Conservation (phyloP, 805 yeast species). For the Lachancea sp. region DNA sequence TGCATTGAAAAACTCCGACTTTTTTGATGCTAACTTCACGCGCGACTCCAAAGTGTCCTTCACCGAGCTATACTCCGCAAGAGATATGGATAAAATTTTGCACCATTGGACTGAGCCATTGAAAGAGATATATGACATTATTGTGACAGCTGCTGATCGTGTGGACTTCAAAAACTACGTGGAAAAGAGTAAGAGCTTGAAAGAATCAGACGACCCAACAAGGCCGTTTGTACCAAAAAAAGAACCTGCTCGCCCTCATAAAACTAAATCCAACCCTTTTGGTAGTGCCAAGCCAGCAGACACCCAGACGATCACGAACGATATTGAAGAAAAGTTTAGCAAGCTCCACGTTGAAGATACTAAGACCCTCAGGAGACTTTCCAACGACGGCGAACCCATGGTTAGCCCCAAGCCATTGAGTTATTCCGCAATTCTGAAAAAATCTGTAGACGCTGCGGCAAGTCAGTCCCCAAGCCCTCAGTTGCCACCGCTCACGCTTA, state of each 20-base stretch:
- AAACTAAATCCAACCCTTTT: slow-evolving; percentile 58
- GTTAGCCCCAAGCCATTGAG: slow-evolving; percentile 17
- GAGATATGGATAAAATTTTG: slow-evolving; percentile 33
- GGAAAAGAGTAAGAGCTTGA: slow-evolving; percentile 23
- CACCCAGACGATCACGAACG: slow-evolving; percentile 55
- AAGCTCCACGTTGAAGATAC: slow-evolving; percentile 43
- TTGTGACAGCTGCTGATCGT: slow-evolving; percentile 34
- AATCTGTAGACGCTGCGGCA: slow-evolving; percentile 20
- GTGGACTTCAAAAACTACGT: slow-evolving; percentile 35
- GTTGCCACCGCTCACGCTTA: neutral
- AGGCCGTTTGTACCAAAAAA: slow-evolving; percentile 14
- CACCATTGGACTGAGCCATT: slow-evolving; percentile 28
- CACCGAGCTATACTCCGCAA: slow-evolving; percentile 43
- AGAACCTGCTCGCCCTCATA: slow-evolving; percentile 3
- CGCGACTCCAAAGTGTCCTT: slow-evolving; percentile 41
- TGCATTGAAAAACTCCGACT: slow-evolving; percentile 45
- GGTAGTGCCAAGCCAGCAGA: slow-evolving; percentile 86
- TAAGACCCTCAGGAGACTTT: slow-evolving; percentile 25
- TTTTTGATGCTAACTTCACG: slow-evolving; percentile 51
- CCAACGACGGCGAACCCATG: slow-evolving; percentile 14
- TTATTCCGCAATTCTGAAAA: slow-evolving; percentile 24
- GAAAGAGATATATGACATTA: slow-evolving; percentile 33
- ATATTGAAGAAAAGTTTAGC: slow-evolving; percentile 47
- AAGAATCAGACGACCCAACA: slow-evolving; percentile 22
- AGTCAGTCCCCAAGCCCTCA: slow-evolving; percentile 1